Conservation (phyloP, 2,329 filamentous ascomycete species). For the Chrysosporium queenslandicum region DNA sequence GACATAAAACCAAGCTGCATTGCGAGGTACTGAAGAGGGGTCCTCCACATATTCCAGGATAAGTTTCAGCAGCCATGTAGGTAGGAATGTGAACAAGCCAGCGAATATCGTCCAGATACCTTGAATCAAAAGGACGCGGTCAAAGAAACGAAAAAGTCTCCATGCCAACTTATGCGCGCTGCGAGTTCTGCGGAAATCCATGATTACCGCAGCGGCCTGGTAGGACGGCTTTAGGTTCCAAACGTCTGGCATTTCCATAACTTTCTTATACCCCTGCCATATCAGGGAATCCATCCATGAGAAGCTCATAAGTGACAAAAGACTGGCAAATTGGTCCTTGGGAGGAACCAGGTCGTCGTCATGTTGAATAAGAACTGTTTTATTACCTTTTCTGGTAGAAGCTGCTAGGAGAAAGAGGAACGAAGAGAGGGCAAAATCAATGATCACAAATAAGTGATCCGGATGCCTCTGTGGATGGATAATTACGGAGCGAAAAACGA, state of each 20-base stretch:
- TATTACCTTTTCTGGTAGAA: conserved; percentile 83
- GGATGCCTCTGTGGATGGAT: conserved; percentile 61
- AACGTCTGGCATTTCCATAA: conserved; percentile 71
- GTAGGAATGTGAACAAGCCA: conserved; percentile 78
- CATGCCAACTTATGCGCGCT: conserved; percentile 69
- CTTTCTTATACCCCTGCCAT: conserved; percentile 75
- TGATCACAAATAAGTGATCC: conserved; percentile 55
- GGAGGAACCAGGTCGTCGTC: conserved; percentile 82
- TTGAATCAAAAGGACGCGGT: conserved; percentile 62
- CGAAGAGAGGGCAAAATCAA: conserved; percentile 64
- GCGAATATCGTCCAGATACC: conserved; percentile 68
- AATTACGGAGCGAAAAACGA: conserved; percentile 75
- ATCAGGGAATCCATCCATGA: conserved; percentile 84
- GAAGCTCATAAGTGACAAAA: conserved; percentile 81
- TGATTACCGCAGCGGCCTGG: conserved; percentile 70
- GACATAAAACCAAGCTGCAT: conserved; percentile 92
- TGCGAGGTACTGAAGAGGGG: conserved; percentile 62
- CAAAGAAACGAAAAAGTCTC: conserved; percentile 80
- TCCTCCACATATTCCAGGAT: conserved; percentile 92
- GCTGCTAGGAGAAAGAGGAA: conserved; percentile 66
- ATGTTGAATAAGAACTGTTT: conserved; percentile 75
- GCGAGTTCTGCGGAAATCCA: conserved; percentile 74
- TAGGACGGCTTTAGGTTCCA: conserved; percentile 87
- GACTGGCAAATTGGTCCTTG: conserved; percentile 72
- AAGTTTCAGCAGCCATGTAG: conserved; percentile 78